Evolutionary conservation across 78 protist species (phyloP).

Genomic region (Dictyostelium firmibasis): DNA sequence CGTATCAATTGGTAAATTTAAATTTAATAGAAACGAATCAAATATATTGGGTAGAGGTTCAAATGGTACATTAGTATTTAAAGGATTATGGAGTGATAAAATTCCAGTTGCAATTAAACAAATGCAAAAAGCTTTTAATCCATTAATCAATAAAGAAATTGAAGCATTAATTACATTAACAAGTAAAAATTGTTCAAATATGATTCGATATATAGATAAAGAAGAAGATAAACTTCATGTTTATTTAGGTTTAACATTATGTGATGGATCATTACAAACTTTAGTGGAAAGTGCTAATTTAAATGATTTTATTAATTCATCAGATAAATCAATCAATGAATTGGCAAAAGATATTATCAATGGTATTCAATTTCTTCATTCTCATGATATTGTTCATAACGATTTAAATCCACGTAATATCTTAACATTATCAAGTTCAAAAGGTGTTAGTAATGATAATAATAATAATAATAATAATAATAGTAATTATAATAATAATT

Average conservation of each 20-base stretch:
- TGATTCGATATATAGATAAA: constrained; percentile 40
- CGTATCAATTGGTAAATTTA: constrained; percentile 28
- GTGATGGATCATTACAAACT: constrained; percentile 37
- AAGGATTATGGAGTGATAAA: constrained; percentile 52
- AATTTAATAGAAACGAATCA: constrained; percentile 13
- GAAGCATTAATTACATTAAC: constrained; percentile 26
- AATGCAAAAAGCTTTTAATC: constrained; percentile 40
- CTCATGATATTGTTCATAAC: constrained; percentile 45
- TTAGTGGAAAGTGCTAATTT: not conserved
- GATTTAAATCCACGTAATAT: constrained; percentile 69
- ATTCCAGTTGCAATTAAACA: constrained; percentile 69
- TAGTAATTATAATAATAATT: not conserved
- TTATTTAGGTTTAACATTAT: constrained; percentile 32
- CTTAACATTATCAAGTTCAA: not conserved
- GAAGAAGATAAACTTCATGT: constrained; percentile 24
- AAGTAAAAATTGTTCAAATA: not conserved
- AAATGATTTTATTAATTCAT: not conserved
- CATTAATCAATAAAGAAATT: constrained; percentile 6
- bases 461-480: too few species aligned
- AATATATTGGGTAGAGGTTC: constrained; percentile 52
- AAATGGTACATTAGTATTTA: constrained; percentile 56
- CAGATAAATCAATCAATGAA: not conserved
- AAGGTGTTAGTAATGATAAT: too few species aligned
- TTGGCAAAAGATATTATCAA: constrained; percentile 3
- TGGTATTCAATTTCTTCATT: constrained; percentile 30